Base-by-base conservation (phyloP, 208 protist genomes). In the Leishmania turanica region DNA sequence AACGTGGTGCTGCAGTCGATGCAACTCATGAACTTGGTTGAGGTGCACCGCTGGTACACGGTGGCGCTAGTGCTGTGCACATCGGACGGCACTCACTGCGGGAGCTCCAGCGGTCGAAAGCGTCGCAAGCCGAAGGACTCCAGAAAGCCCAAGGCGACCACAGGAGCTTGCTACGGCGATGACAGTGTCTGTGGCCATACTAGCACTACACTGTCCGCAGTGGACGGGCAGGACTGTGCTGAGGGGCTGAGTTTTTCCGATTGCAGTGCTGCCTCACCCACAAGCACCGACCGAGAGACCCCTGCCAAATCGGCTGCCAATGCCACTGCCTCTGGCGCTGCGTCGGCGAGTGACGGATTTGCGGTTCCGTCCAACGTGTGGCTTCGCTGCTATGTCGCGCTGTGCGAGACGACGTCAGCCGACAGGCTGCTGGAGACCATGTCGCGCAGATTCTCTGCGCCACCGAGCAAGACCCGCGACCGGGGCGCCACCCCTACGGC, bases 301-400 rank as follows among this genome's bases (percentile, higher is more conserved):
- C 2, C 68, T 21, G 27, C 31, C 31, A 11, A 66, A 66, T 34
- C 17, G 15, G 47, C 13, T 2, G 71, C 21, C 19, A 3, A 19
- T 15, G 21, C 27, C 17, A 17, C 21, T 42, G 56, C 31, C 74
- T 8, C 24, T 27, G 21, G 21, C 37, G 74, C 37, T 8, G 42
- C 27, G 56, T 74, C 69, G 2, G 75, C 70, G 13, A 75, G 71
- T 60, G 76, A 83, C 69, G 84, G 79, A 4, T 96, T 91, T 77
- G 58, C 69, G 45, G 74, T 82, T 17, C 90, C 91, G 27, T 66
- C 69, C 6, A 89, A 89, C 45, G 2, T 85, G 69, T 95, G 93
- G 93, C 89, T 96, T 66, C 91, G 90, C 56, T 89, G 84, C 78
- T 95, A 93, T 68, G 92, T 95, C 66, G 83, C 84, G 3, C 81